Evolutionary conservation across 2,329 filamentous ascomycete genomes (phyloP).

Genomic region (Diaporthe batatas): DNA sequence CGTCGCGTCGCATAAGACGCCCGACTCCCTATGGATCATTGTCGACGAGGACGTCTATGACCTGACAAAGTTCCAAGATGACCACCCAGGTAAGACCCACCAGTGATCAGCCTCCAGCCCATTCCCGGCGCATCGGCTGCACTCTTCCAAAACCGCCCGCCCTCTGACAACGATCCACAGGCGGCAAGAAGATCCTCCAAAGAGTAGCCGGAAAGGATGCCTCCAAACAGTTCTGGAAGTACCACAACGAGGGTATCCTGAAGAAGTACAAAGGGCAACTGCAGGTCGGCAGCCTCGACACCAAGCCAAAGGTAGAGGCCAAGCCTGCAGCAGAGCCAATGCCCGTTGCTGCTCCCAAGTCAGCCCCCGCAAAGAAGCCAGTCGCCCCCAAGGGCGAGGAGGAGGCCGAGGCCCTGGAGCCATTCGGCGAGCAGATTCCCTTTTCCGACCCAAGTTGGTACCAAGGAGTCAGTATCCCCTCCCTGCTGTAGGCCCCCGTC

Average conservation of each 20-base stretch:
- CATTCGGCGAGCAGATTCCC: conserved; percentile 88
- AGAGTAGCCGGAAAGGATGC: conserved; percentile 75
- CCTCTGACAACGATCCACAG: conserved; percentile 50
- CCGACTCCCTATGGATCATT: conserved; percentile 87
- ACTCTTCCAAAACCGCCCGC: not conserved
- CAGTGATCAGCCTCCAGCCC: not conserved
- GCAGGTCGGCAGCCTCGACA: conserved; percentile 88
- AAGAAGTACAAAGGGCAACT: conserved; percentile 87
- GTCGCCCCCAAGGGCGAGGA: conserved; percentile 53
- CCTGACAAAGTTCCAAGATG: conserved; percentile 87
- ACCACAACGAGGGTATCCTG: conserved; percentile 87
- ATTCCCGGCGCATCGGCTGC: not conserved
- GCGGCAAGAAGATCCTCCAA: conserved; percentile 75
- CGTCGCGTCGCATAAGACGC: conserved; percentile 92
- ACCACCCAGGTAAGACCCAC: conserved; percentile 77
- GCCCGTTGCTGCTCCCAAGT: conserved; percentile 63
- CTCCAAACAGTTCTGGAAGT: conserved; percentile 78
- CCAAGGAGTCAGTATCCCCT: conserved; percentile 76
- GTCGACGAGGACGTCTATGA: conserved; percentile 98
- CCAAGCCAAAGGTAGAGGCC: conserved; percentile 74
- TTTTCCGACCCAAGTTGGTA: conserved; percentile 97
- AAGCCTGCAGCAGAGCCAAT: conserved; percentile 69
- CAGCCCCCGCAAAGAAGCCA: conserved; percentile 50
- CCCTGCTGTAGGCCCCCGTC: not conserved
- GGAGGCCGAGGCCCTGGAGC: conserved; percentile 81